Base-by-base conservation (phyloP, 2,329 filamentous ascomycete species). In the Ramularia endophylla region DNA sequence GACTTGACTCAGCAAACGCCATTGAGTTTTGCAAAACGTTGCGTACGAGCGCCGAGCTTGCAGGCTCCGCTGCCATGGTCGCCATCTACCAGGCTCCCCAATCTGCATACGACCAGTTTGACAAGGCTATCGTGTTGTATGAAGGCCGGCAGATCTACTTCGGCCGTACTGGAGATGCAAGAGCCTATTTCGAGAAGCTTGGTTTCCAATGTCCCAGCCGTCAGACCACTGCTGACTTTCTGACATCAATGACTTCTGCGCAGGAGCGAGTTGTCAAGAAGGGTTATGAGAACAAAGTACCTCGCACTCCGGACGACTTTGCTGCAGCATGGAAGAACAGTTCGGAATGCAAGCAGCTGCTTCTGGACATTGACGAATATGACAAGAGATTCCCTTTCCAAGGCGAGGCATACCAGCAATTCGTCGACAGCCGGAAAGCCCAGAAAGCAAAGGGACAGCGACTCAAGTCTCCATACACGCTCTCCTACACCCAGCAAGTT, bases 401-500 rank as follows among this genome's bases (percentile, higher is more conserved):
- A 30, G 70, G 70, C 37, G 65, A 71, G 43, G 50, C 66, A 8
- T 62, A 66, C 22, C 52, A 70, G 48, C 61, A 64, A 39, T 74
- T 74, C 53, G 64, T 65, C 15, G 61, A 65, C 28, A 72, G 70
- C 27, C 65, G 70, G 22, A 59, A 61, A 36, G 64, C 63, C 8
- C 68, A 73, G 47, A 68, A 73, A 54, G 65, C 70, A 9, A 72
- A 69, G 57, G 31, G 44, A 9, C 63, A 65, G 53, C 82, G 86
- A 3, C 63, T 73, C 36, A 78, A 78, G 61, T 94, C 87, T 1
- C 87, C 89, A 0, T 95, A 83, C 63, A 95, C 87, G 1, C 70
- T 95, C 27, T 90, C 87, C 0, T 85, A 83, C 51, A 37, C 46
- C 3, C 81, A 89, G 63, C 89, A 95, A 63, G 65, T 95, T 48